Conservation (phyloP, 306 rosid genomes). For the Sophora flavescens region DNA sequence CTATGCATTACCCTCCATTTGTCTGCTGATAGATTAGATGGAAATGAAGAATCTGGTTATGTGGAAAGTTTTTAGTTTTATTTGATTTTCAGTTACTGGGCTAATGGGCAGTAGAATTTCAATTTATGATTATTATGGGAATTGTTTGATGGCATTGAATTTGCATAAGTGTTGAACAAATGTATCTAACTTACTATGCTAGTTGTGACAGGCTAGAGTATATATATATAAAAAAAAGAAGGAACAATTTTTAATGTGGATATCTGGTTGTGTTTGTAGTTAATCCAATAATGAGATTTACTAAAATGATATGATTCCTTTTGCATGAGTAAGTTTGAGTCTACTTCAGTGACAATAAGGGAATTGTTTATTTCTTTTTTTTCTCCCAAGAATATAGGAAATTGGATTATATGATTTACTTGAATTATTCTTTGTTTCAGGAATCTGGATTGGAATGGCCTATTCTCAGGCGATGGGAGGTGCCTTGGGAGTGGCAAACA, state of each 20-base stretch:
- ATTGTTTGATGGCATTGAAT: slow-evolving; percentile 7
- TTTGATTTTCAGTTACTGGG: neutral
- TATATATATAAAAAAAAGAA: neutral
- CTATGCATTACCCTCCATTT: neutral
- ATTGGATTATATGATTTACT: slow-evolving; percentile 9
- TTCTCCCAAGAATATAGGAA: slow-evolving; percentile 9
- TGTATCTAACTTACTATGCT: neutral
- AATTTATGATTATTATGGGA: neutral
- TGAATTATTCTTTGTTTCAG: slow-evolving; percentile 53
- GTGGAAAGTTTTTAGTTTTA: neutral
- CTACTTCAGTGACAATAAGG: neutral
- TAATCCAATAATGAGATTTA: neutral
- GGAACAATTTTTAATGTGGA: neutral
- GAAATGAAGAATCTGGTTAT: neutral
- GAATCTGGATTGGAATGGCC: slow-evolving; percentile 66
- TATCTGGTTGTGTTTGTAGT: neutral
- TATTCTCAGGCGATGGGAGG: slow-evolving; percentile 89
- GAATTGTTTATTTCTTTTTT: slow-evolving; percentile 20
- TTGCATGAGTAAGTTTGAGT: neutral
- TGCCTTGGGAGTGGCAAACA: slow-evolving; percentile 98
- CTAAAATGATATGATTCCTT: slow-evolving; percentile 1
- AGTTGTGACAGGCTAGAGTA: neutral
- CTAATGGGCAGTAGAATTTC: neutral
- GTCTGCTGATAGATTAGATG: neutral
- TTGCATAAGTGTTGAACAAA: neutral